These are phyloP conservation scores for Nectriaceae sp. DNA, from an alignment of 2,329 filamentous ascomycete genomes.

Conservation along the genomic window DNA sequence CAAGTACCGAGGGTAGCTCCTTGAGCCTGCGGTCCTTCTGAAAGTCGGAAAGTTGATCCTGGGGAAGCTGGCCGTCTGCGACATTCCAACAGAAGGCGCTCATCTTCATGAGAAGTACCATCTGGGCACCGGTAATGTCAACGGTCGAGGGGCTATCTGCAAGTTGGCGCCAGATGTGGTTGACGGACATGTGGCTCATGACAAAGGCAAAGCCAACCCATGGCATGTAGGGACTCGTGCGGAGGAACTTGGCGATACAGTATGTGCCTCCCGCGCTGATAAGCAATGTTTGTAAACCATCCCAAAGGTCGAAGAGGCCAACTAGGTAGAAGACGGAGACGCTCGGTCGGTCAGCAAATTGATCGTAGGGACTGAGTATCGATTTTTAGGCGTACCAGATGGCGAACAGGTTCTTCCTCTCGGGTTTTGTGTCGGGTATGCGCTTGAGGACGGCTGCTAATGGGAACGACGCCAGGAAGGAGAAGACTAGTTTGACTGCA, in stretches of 20 bases:
- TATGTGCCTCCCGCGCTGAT: constrained; percentile 82
- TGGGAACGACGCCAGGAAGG: constrained; percentile 90
- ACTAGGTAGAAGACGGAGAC: constrained; percentile 89
- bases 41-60: constrained; percentile 77
- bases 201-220: constrained; percentile 93
- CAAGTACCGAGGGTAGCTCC: constrained; percentile 72
- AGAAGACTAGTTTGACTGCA: constrained; percentile 87
- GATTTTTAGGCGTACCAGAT: constrained; percentile 60
- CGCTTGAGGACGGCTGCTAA: constrained; percentile 87
- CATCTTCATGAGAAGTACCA: constrained; percentile 98
- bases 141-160: constrained; percentile 65
- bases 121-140: constrained; percentile 94
- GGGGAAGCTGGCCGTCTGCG: constrained; percentile 82
- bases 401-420: constrained; percentile 85
- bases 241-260: constrained; percentile 77
- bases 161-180: constrained; percentile 81
- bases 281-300: constrained; percentile 74
- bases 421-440: constrained; percentile 81
- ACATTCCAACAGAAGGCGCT: constrained; percentile 98
- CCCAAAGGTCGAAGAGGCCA: constrained; percentile 91
- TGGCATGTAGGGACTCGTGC: constrained; percentile 87
- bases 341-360: constrained; percentile 40
- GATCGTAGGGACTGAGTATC: not conserved
- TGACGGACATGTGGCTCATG: constrained; percentile 94
- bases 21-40: constrained; percentile 81